Percentiles rank a stretch among this genome's conserved stretches.
phyloP scores from a whole-genome alignment of 768 basidiomycete species.

The Cytidiella melzeri region DNA sequence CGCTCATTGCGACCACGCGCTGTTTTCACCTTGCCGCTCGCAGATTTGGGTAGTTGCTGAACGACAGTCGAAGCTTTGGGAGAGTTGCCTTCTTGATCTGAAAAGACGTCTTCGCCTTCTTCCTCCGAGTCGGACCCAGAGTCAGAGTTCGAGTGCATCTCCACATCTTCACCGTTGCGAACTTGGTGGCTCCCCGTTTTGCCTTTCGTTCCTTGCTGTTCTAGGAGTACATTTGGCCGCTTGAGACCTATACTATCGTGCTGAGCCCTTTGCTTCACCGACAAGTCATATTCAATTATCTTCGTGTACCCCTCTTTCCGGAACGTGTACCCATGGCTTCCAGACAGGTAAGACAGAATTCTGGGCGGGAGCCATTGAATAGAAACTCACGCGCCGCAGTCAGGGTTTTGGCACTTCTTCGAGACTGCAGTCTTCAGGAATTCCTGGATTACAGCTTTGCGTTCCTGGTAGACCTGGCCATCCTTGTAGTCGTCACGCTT shows the following conservation, averaged over 20 bases:
- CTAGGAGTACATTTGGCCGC: conserved; percentile 72
- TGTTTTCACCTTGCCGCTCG: conserved; percentile 73
- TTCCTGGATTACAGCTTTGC: conserved; percentile 77
- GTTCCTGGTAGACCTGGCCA: conserved; percentile 76
- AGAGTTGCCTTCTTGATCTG: conserved; percentile 43
- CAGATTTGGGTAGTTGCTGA: conserved; percentile 56
- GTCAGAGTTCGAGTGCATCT: conserved; percentile 39
- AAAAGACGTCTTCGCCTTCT: conserved; percentile 40
- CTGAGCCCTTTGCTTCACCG: conserved; percentile 65
- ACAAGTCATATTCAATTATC: conserved; percentile 88
- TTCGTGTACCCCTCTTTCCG: conserved; percentile 94
- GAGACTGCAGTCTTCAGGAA: conserved; percentile 66
- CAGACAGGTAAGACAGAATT: conserved; percentile 14
- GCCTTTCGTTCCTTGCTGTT: conserved; percentile 28
- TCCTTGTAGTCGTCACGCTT: conserved; percentile 87
- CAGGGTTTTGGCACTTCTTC: conserved; percentile 69
- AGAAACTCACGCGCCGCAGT: conserved; percentile 70
- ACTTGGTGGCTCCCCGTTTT: not conserved
- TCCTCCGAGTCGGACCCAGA: conserved; percentile 36
- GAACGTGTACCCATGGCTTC: conserved; percentile 60
- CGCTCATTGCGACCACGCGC: conserved; percentile 82
- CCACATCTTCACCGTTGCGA: conserved; percentile 36
- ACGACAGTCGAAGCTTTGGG: conserved; percentile 26
- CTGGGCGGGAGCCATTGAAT: too few species aligned
- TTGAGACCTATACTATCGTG: conserved; percentile 46